Evolutionary conservation across 371 early-diverging fungal genomes (phyloP), one percentile per base, ranked within the genome.

Genomic region (Zancudomyces culisetae): DNA sequence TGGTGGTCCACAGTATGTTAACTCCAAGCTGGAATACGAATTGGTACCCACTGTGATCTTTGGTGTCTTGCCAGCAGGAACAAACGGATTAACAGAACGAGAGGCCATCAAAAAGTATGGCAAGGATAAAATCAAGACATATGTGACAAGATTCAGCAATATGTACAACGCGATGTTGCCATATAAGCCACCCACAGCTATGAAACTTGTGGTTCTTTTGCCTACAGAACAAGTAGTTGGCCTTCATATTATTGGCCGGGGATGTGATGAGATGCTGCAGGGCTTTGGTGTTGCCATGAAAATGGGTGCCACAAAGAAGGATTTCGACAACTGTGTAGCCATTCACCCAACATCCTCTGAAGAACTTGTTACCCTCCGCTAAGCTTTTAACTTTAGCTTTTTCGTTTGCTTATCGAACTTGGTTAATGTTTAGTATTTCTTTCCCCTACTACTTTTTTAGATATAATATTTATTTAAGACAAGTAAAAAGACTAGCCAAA

Each of bases 261-360:
- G 81, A 1, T 81, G 81, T 53, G 96, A 94, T 62, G 98, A 96
- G 71, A 91, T 94, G 55, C 70, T 97, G 57, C 95, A 98, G 77
- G 92, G 91, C 26, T 96, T 96, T 63, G 79, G 78, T 56, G 83
- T 83, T 27, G 85, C 83, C n/a, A 66, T 85, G 53, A 78, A 81
- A 64, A 87, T 85, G 84, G 90, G 91, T 4, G 92, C 96, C n/a
- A 91, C 91, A 54, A 95, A 93, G 70, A 78, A 74, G 13, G 92
- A 97, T 62, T 85, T 98, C 64, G 91, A 93, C 66, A 78, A 65
- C 60, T 84, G 85, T 45, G 92, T 98, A 28, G 96, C 96, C n/a
- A 91, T 97, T 55, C 98, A 98, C 64, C 98, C 98, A 22, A 95
- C 96, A n/a, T 87, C 90, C 52, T 80, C 85, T 15, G 98, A 98